Base-by-base conservation (phyloP, 495 filamentous ascomycete species). In the Lophium mytilinum region DNA sequence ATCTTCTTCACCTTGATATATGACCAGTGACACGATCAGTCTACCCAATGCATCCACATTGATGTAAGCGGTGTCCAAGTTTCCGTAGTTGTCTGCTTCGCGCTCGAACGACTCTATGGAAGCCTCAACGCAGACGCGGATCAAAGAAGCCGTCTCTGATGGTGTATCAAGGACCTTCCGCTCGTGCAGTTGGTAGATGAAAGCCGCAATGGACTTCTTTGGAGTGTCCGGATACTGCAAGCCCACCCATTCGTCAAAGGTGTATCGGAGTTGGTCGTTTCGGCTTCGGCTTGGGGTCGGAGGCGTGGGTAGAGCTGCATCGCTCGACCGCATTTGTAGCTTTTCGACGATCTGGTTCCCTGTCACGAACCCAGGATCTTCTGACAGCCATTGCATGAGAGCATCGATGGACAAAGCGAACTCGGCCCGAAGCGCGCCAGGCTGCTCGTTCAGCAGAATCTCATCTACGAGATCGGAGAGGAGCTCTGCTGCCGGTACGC, bases 221-320 rank as follows among this genome's bases (percentile, higher is more conserved):
- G 81, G 81, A 0, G 83, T 82, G 58, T 81, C 79, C 9, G 80
- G 77, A 48, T 87, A 85, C 69, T 86, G 90, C 14, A 97, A 78
- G 39, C 84, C 82, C 54, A 90, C 79, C 93, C 93, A 99, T 68
- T 97, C 93, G 9, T 85, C 87, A 68, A 99, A 95, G 41, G 95
- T 78, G 66, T 97, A 97, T 63, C 94, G 87, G 72, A 96, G 82
- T 62, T 95, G 91, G 51, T 92, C 86, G 43, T 81, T 80, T 63
- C 83, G 83, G 12, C 61, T 80, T 63, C 83, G 83, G 12, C 61
- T 60, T 30, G 63, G 51, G 9, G 58, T 37, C 19, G 68, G 63
- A 15, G 67, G 70, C 4, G 64, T 67, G 24, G 64, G 62, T 5
- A 64, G 56, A 36, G 61, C 60, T 14, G 68, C 67, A 7, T 24